Evolutionary conservation across 2,329 filamentous ascomycete species (phyloP).

Genomic region (Sclerotinia trifoliorum): DNA sequence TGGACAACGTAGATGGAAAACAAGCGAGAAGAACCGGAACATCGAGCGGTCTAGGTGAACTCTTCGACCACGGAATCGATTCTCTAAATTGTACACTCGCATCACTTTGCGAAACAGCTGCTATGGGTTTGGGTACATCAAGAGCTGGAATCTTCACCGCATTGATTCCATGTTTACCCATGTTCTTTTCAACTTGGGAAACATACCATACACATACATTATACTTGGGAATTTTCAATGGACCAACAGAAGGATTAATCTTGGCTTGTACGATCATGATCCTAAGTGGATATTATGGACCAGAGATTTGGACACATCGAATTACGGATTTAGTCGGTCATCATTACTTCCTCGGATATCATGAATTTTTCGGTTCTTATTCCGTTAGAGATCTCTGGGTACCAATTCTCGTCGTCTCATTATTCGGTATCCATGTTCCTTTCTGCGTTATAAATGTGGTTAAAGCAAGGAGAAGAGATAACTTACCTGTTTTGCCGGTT

Average conservation of each 20-base stretch:
- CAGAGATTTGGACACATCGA: conserved; percentile 78
- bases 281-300: conserved; percentile 82
- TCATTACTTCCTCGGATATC: conserved; percentile 51
- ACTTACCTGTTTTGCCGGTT: conserved; percentile 74
- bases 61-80: conserved; percentile 98
- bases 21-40: conserved; percentile 93
- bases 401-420: conserved; percentile 62
- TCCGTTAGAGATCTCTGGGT: conserved; percentile 90
- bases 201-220: conserved; percentile 98
- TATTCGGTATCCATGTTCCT: conserved; percentile 75
- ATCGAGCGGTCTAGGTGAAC: conserved; percentile 89
- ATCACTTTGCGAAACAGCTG: conserved; percentile 84
- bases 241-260: conserved; percentile 90
- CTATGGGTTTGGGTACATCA: conserved; percentile 85
- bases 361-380: conserved; percentile 63
- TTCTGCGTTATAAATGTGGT: conserved; percentile 87
- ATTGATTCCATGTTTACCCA: conserved; percentile 84
- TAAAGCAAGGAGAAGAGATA: conserved; percentile 67
- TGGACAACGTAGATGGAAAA: conserved; percentile 99
- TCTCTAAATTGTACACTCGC: conserved; percentile 95
- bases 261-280: conserved; percentile 86
- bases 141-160: conserved; percentile 88
- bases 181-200: conserved; percentile 99
- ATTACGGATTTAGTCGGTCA: conserved; percentile 68
- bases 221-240: conserved; percentile 95